Evolutionary conservation across 2,329 filamentous ascomycete species (phyloP), one percentile per base, ranked within the genome.

Genomic region (Talaromyces marneffei): DNA sequence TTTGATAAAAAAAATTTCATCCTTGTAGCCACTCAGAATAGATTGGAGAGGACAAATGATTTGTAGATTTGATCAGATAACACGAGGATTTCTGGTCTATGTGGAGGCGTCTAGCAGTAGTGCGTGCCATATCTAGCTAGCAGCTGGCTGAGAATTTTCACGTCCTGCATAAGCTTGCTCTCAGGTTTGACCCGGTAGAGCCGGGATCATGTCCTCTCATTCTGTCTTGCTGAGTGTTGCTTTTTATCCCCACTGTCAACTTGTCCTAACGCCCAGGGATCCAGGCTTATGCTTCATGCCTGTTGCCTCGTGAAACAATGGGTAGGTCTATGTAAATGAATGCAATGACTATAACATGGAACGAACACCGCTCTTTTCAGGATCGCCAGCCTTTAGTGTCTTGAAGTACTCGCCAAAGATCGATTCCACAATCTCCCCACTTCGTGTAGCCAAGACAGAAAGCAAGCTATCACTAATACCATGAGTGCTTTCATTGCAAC

Each of bases 401-500:
- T 25, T 67, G 33, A 75, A 64, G 63, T 73, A 70, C 23, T 73
- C 69, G 25, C 79, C 83, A 73, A 94, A 94, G 63, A 94, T 87
- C 37, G 86, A 88, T 63, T 87, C 76, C 18, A 93, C 88, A 71
- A 94, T 86, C 77, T 94, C 89, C 27, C 89, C 90, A 35, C 89
- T 88, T 59, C 91, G 80, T 27, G 87, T 85, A 6, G 89, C 85
- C 64, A 94, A 79, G 64, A 94, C 88, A 2, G 90, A 93, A 57
- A 95, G 81, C 57, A 95, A 82, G 52, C 88, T 91, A 74, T 95
- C 90, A 72, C 90, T 91, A 76, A 95, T 77, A 63, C 93, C 93
- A 75, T 97, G 93, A 35, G 92, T 96, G 64, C 83, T 86, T 79
- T 97, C 92, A 73, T 92, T 95, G 78, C 92, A 97, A 33, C 93